phyloP scores from a whole-genome alignment of 306 rosid genomes.

The Ceratonia siliqua region DNA sequence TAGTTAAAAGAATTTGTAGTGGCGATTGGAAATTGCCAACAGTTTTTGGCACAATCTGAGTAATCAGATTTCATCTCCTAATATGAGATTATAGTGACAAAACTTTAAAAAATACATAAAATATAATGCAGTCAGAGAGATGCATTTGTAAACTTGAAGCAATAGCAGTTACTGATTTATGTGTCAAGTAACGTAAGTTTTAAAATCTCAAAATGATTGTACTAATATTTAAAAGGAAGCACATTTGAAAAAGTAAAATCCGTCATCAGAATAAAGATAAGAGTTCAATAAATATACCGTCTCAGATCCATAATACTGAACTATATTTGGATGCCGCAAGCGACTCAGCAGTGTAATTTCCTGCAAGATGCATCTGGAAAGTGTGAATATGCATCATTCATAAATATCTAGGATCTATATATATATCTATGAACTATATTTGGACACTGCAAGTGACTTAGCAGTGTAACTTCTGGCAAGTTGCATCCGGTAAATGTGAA shows the following conservation, averaged over 20 bases:
- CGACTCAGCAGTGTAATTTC: constrained; percentile 84
- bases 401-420: background rate
- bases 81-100: constrained; percentile 48
- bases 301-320: constrained; percentile 85
- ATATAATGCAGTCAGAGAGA: background rate
- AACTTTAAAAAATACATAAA: constrained; percentile 34
- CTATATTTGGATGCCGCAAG: constrained; percentile 86
- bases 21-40: constrained; percentile 5
- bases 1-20: constrained; percentile 20
- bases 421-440: background rate
- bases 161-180: constrained; percentile 3
- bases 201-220: background rate
- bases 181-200: background rate
- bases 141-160: background rate
- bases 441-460: background rate
- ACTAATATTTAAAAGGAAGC: background rate
- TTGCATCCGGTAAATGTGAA: background rate
- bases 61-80: background rate
- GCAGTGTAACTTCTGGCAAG: background rate
- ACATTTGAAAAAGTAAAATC: constrained; percentile 20
- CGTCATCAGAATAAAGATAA: constrained; percentile 13
- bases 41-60: constrained; percentile 1
- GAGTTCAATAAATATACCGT: constrained; percentile 45
- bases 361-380: constrained; percentile 46
- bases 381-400: constrained; percentile 17